Base-by-base conservation (phyloP, 1,284 basidiomycete genomes). In the Microbotryum violaceum region DNA sequence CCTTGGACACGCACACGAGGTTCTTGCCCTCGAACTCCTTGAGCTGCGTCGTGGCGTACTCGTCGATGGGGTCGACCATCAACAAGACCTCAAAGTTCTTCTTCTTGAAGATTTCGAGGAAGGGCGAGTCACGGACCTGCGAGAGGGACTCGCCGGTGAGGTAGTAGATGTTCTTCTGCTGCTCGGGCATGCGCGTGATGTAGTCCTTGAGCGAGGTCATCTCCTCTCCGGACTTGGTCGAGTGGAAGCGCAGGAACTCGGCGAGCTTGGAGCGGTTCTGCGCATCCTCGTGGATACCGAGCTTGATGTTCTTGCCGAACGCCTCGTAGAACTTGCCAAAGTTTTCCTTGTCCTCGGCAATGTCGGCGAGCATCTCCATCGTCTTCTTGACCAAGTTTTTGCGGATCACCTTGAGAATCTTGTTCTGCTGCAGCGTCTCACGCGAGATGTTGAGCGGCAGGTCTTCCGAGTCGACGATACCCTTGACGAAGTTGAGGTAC, bases 1-100 rank as follows among this genome's bases (percentile, higher is more conserved):
- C 94, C 82, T 98, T 98, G 72, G 93, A 96, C 57, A 98, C 93
- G 74, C 91, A 97, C 72, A 97, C 81, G 67, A 98, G 86, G 82
- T 97, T 97, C 84, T 94, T 91, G 79, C 89, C 88, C 67, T 97
- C 94, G 74, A 97, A 98, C 83, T 98, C 94, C 84, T 97, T 98
- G 78, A 98, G 85, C 78, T 97, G 93, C 42, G 91, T 96, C 76
- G 96, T 86, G 67, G 91, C 91, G 75, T 94, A 96, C 80, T 96
- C 92, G 77, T 97, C 92, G 75, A 96, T 96, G 75, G 94, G 96
- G 83, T 98, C 94, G 71, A 93, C 90, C 72, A 98, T 88, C 72
- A 98, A 86, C 55, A 98, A 83, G 63, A 97, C 92, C 80, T 98
- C 94, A 78, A 97, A 97, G 81, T 90, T 90, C 85, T 93, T 98